A percentile compares a stretch with the other conserved stretches of the same genome.
Evolutionary conservation across 2,329 filamentous ascomycete species (phyloP).

Genomic region (Pyrenochaeta sp.): DNA sequence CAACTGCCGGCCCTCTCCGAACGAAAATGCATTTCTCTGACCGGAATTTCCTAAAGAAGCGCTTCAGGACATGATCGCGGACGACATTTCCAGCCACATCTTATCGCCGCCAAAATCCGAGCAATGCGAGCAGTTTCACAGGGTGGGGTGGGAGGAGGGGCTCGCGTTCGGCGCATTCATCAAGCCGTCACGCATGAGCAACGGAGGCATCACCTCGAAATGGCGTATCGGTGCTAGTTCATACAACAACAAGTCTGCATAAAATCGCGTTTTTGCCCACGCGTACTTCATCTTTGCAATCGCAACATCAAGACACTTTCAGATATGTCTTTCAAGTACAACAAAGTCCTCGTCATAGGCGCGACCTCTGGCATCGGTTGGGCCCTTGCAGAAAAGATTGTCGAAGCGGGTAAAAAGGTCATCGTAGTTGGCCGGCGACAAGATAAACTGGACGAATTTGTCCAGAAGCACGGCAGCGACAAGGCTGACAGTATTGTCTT

Average conservation of each 20-base stretch:
- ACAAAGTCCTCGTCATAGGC: slow-evolving; percentile 62
- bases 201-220: slow-evolving; percentile 10
- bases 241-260: too few species aligned
- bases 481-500: slow-evolving; percentile 56
- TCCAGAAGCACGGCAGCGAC: slow-evolving; percentile 55
- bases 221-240: neutral
- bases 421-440: slow-evolving; percentile 60
- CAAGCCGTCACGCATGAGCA: slow-evolving; percentile 14
- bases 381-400: slow-evolving; percentile 58
- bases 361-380: slow-evolving; percentile 61
- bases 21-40: too few species aligned
- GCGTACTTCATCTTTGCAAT: too few species aligned
- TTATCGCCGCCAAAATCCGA: too few species aligned
- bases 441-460: slow-evolving; percentile 59
- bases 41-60: too few species aligned
- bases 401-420: slow-evolving; percentile 56
- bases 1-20: too few species aligned
- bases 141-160: too few species aligned
- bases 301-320: slow-evolving; percentile 2
- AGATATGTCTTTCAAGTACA: slow-evolving; percentile 57
- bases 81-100: too few species aligned
- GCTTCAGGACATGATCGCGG: too few species aligned
- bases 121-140: too few species aligned
- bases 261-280: too few species aligned
- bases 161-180: too few species aligned